Evolutionary conservation across 345 rosid genomes (phyloP), one percentile per base, ranked within the genome.

Genomic region (Hypericum perforatum): DNA sequence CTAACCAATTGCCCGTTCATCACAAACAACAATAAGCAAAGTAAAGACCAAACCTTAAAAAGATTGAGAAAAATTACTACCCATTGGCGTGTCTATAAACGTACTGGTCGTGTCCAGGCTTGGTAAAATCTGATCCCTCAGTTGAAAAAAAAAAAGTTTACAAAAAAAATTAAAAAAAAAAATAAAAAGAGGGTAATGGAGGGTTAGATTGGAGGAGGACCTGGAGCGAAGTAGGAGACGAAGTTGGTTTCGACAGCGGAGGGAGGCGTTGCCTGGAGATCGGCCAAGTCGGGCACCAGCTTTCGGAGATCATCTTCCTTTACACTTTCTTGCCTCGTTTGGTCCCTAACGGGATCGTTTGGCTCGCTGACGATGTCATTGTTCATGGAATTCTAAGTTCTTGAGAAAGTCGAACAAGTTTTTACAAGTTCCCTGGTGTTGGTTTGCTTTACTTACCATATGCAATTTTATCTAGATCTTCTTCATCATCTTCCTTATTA

Each of bases 11-110:
- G 16, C 36, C 2, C 2, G 15, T 41, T 8, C 32, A 22, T 22
- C 32, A 1, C 32, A 22, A 22, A 22, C 16, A 3, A 11, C 9
- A 8, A 11, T 36, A 22, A 11, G 38, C n/a, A 6, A 52, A 9
- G n/a, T 9, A 37, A 32, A 37, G 9, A 16, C n/a, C 37, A 32
- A 29, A 6, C n/a, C 13, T 3, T 39, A 1, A 46, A 52, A 39
- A 16, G 36, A 13, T 43, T 36, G 41, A 5, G 9, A 22, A 0
- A 1, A 50, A 56, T 11, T 43, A 36, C 52, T 77, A 88, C 95
- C 97, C 99, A 64, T 85, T 92, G 14, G 94, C 81, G 52, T 89
- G 97, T 39, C 95, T 86, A 60, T 89, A 85, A 53, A 89, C 76
- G 53, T 74, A 86, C 16, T 89, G 99, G 66, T 92, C 97, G 65